Evolutionary conservation across 129 eudicot species (phyloP).

Genomic region (Arctium minus): DNA sequence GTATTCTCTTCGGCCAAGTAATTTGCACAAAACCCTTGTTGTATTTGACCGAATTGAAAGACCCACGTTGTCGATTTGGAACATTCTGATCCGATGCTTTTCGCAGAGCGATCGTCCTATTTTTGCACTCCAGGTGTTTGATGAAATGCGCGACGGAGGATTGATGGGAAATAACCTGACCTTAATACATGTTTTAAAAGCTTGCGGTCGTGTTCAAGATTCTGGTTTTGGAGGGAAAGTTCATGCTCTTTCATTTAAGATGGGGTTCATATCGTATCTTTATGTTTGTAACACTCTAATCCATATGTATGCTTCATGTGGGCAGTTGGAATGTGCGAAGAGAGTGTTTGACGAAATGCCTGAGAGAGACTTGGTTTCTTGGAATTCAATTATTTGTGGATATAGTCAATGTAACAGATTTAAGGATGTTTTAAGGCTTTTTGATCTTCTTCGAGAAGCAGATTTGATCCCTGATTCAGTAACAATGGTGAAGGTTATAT

Average conservation of each 20-base stretch:
- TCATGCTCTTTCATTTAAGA: slow-evolving; percentile 46
- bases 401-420: slow-evolving; percentile 42
- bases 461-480: slow-evolving; percentile 56
- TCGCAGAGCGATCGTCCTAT: slow-evolving; percentile 35
- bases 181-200: slow-evolving; percentile 46
- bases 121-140: slow-evolving; percentile 47
- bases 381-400: slow-evolving; percentile 69
- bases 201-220: slow-evolving; percentile 45
- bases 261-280: slow-evolving; percentile 54
- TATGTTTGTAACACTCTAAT: slow-evolving; percentile 54
- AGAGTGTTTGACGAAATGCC: slow-evolving; percentile 62
- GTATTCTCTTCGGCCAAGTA: slow-evolving; percentile 37
- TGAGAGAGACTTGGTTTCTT: slow-evolving; percentile 57
- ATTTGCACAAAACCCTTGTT: slow-evolving; percentile 38
- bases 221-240: slow-evolving; percentile 40
- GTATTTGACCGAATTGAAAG: slow-evolving; percentile 37
- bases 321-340: slow-evolving; percentile 36
- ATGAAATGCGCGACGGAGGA: slow-evolving; percentile 52
- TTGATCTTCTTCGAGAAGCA: slow-evolving; percentile 31
- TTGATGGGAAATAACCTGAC: slow-evolving; percentile 43
- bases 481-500: slow-evolving; percentile 59
- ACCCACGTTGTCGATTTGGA: slow-evolving; percentile 58
- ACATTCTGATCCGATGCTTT: slow-evolving; percentile 41
- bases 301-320: slow-evolving; percentile 56
- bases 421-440: slow-evolving; percentile 48